Evolutionary conservation across 176 grass and related monocot species (phyloP), one percentile per base, ranked within the genome.

Genomic region (Urochloa ruziziensis): DNA sequence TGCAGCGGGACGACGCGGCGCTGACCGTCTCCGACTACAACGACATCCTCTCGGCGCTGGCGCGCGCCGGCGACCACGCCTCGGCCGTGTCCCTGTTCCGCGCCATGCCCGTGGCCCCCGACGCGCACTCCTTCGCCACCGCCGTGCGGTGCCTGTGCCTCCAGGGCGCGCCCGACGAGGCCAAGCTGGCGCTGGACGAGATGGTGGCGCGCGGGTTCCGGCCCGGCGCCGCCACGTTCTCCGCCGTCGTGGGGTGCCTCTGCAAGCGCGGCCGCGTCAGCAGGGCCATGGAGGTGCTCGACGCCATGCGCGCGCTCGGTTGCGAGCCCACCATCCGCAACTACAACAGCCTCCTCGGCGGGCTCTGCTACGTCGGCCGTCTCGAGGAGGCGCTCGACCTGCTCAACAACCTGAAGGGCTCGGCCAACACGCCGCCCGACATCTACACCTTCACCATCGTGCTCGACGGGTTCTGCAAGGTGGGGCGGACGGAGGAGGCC

Each of bases 21-120:
- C 87, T 99, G 39, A 96, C 89, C 30, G 79, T 94, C 48, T 99
- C 91, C 36, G 85, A 99, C 64, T 99, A 94, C 89, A 96, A 98
- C 82, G 93, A 98, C 89, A 92, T 96, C 58, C 85, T 93, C 34
- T 82, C 68, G 21, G 87, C 89, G 83, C 77, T 98, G 18, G 73
- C 90, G 11, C 90, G 82, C 73, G 89, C 89, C 15, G 89, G 84
- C 10, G 91, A 95, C 51, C 70, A 82, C 73, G 93, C 93, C 30
- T 81, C 82, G 21, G 83, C 86, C 0, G 44, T 95, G 21, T 80
- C 49, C 34, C 82, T 98, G 9, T 95, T 98, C 77, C 81, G 75
- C 69, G 81, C 88, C 29, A 64, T 86, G 65, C 84, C 60, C 35
- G 70, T 93, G 14, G 8, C 56, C 3, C 89, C 93, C 2, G 89